A percentile compares a stretch with the other conserved stretches of the same genome.
Evolutionary conservation across 139 green algal genomes (phyloP).

Genomic region (Tetradesmus lagerheimii): DNA sequence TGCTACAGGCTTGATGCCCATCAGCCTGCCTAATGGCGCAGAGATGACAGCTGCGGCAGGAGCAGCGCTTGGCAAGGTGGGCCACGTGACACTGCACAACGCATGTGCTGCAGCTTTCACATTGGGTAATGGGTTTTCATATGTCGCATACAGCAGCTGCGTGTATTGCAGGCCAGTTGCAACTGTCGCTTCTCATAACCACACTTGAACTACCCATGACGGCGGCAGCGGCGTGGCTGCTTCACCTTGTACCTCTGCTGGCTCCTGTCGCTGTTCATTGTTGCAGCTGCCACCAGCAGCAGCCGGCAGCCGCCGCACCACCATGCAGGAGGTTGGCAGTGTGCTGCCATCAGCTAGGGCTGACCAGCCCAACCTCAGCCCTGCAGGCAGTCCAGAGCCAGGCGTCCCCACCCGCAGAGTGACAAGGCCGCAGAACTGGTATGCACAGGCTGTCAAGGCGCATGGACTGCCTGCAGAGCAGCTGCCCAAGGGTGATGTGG

Average conservation of each 20-base stretch:
- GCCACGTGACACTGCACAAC: not conserved
- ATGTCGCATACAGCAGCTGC: not conserved
- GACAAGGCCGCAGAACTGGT: slow-evolving; percentile 28
- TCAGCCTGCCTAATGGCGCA: slow-evolving; percentile 7
- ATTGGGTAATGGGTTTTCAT: too few relatives aligned
- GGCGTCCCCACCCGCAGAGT: not conserved
- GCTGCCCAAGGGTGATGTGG: slow-evolving; percentile 19
- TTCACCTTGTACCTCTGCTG: not conserved
- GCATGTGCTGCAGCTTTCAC: not conserved
- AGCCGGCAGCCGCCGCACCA: not conserved
- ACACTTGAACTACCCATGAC: too few relatives aligned
- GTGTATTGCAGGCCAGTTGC: not conserved
- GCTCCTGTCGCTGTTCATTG: not conserved
- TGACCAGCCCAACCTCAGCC: not conserved
- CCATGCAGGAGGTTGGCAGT: not conserved
- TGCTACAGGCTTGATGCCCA: not conserved
- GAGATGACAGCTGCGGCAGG: slow-evolving; percentile 15
- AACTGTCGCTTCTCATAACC: too few relatives aligned
- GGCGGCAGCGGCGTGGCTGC: too few relatives aligned
- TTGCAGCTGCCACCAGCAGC: slow-evolving; percentile 12
- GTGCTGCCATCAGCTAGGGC: too few relatives aligned
- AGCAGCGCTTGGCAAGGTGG: slow-evolving; percentile 18
- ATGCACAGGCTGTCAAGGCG: not conserved
- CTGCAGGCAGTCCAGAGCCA: not conserved
- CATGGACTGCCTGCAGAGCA: slow-evolving; percentile 26